Percentiles rank a stretch among this genome's conserved stretches.
These are phyloP conservation scores for Hericium rajendrae DNA, from an alignment of 768 basidiomycete genomes.

Conservation along the genomic window DNA sequence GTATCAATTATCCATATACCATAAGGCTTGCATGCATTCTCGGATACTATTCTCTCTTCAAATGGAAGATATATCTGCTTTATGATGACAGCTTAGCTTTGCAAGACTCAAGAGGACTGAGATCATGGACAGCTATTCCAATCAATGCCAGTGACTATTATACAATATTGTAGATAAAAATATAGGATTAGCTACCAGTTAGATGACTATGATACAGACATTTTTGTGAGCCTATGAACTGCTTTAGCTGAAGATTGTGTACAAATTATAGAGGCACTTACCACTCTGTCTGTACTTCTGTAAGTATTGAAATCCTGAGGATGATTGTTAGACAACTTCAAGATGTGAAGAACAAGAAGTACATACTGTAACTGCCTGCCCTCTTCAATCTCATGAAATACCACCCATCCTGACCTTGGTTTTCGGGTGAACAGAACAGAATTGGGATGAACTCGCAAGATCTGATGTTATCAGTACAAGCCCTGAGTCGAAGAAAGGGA, in stretches of 20 bases:
- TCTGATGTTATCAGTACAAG: conserved; percentile 31
- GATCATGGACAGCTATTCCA: too few species aligned
- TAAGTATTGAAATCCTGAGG: background rate
- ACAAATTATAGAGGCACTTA: background rate
- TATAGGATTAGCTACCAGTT: too few species aligned
- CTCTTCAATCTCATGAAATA: conserved; percentile 94
- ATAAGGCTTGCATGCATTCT: too few species aligned
- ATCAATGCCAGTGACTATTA: too few species aligned
- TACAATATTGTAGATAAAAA: too few species aligned
- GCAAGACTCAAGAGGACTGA: too few species aligned
- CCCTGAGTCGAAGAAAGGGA: background rate
- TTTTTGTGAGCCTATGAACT: too few species aligned
- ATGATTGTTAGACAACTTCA: background rate
- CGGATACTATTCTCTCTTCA: too few species aligned
- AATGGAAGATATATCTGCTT: too few species aligned
- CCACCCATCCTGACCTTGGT: conserved; percentile 84
- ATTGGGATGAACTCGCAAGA: conserved; percentile 84
- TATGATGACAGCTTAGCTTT: too few species aligned
- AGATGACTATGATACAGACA: too few species aligned
- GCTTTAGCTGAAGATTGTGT: background rate
- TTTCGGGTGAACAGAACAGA: conserved; percentile 92
- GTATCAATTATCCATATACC: too few species aligned
- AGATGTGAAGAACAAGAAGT: background rate
- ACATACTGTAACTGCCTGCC: conserved; percentile 84
- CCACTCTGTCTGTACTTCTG: background rate